These are phyloP conservation scores for Micractinium conductrix DNA, from an alignment of 139 green algal species.

Conservation along the genomic window DNA sequence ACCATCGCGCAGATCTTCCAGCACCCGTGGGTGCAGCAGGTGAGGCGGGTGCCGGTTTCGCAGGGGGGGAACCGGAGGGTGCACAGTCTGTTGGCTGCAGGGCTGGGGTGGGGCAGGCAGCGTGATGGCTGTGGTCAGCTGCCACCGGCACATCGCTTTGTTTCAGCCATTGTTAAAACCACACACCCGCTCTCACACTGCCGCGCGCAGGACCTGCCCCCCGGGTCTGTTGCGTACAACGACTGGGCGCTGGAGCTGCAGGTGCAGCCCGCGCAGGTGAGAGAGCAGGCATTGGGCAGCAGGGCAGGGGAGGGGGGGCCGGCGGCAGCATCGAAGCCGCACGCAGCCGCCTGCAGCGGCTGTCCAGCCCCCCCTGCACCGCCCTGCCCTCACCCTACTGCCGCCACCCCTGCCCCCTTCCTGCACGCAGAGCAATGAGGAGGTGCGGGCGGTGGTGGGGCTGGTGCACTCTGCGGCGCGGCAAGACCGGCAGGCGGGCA, in stretches of 20 bases:
- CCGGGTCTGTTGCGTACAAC: constrained; percentile 50
- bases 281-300: too few relatives aligned
- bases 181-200: too few relatives aligned
- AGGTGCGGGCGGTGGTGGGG: background rate
- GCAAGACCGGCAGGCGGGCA: background rate
- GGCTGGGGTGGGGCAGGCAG: background rate
- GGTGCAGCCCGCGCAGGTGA: constrained; percentile 27
- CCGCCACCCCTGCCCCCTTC: background rate
- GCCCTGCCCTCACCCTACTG: background rate
- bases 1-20: constrained; percentile 58
- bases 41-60: background rate
- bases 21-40: constrained; percentile 60
- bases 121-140: background rate
- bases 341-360: too few relatives aligned
- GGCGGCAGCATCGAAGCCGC: too few relatives aligned
- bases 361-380: background rate
- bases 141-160: background rate
- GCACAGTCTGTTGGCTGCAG: background rate
- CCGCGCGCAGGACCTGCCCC: constrained; percentile 38
- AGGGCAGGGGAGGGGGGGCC: background rate
- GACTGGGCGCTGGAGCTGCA: constrained; percentile 45
- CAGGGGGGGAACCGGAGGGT: background rate
- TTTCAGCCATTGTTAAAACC: background rate
- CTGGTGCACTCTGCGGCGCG: background rate
- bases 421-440: background rate